These are phyloP conservation scores for Paecilomyces fulvus DNA, from an alignment of 2,329 filamentous ascomycete genomes.

Conservation along the genomic window DNA sequence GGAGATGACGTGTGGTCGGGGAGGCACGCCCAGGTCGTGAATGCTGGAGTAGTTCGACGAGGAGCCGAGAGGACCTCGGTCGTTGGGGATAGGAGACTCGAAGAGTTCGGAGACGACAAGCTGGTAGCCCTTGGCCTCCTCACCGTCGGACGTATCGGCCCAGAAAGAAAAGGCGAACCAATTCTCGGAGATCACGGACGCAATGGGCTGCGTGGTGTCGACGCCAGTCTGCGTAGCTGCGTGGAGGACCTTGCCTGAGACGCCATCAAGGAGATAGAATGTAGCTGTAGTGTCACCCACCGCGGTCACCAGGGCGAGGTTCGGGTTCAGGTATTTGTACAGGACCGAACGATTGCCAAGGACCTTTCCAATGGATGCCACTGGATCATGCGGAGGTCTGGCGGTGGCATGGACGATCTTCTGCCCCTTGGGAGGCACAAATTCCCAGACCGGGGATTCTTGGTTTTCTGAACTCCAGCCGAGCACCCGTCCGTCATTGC, in stretches of 20 bases:
- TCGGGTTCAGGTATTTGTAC: slow-evolving; percentile 95
- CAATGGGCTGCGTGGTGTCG: slow-evolving; percentile 63
- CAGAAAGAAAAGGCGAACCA: slow-evolving; percentile 87
- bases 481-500: slow-evolving; percentile 31
- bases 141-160: slow-evolving; percentile 40
- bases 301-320: slow-evolving; percentile 68
- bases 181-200: slow-evolving; percentile 80
- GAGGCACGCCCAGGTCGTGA: slow-evolving; percentile 50
- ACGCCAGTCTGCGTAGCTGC: slow-evolving; percentile 63
- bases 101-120: slow-evolving; percentile 81
- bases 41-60: slow-evolving; percentile 70
- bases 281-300: slow-evolving; percentile 56
- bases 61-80: slow-evolving; percentile 69
- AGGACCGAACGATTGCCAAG: slow-evolving; percentile 85
- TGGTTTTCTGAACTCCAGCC: slow-evolving; percentile 35
- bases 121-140: slow-evolving; percentile 69
- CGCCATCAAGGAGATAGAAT: slow-evolving; percentile 73
- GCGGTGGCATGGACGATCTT: slow-evolving; percentile 60
- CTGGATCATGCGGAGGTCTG: slow-evolving; percentile 67
- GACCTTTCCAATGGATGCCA: slow-evolving; percentile 91
- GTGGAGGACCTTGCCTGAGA: slow-evolving; percentile 73
- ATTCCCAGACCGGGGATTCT: slow-evolving; percentile 57
- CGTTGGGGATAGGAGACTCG: slow-evolving; percentile 74
- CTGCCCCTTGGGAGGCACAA: slow-evolving; percentile 58
- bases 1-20: slow-evolving; percentile 65